Percentiles rank a stretch among this genome's conserved stretches.
Conservation (phyloP, 169 alveolate genomes). For the Eimeria sp. region DNA sequence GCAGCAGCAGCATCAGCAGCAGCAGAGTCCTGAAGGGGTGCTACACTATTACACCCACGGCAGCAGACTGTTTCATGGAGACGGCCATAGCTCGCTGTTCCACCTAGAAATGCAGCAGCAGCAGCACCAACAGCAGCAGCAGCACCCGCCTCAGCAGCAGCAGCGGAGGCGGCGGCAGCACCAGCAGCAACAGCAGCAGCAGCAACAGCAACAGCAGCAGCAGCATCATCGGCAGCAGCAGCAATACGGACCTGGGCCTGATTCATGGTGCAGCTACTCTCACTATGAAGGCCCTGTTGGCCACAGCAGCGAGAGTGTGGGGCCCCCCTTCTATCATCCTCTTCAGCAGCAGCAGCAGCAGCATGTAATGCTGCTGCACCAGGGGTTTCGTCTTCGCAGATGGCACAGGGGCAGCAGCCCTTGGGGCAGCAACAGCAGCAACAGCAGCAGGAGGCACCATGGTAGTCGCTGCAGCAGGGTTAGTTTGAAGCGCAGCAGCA, state of each 20-base stretch:
- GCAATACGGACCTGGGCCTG: not conserved
- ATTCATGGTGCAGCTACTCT: not conserved
- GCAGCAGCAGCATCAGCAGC: constrained; percentile 26
- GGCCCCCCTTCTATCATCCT: not conserved
- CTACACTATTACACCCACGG: not conserved
- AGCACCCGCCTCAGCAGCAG: not conserved
- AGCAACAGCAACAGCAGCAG: not conserved
- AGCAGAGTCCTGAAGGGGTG: not conserved
- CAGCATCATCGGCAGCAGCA: constrained; percentile 30
- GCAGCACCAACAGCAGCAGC: constrained; percentile 10
- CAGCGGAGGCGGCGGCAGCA: not conserved
- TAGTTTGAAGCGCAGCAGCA: not conserved
- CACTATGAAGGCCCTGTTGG: not conserved
- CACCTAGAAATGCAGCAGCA: constrained; percentile 5
- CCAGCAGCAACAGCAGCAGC: constrained; percentile 3
- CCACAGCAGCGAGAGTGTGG: constrained; percentile 9
- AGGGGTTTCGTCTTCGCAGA: not conserved
- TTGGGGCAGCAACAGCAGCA: constrained; percentile 9
- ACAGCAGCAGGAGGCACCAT: not conserved
- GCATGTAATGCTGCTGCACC: not conserved
- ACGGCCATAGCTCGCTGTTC: not conserved
- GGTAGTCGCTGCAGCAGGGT: not conserved
- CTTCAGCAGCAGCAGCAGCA: constrained; percentile 48
- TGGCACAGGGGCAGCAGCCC: not conserved
- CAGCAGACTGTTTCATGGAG: not conserved